Conservation (phyloP, 768 basidiomycete species). For the Psilocybe sp. region DNA sequence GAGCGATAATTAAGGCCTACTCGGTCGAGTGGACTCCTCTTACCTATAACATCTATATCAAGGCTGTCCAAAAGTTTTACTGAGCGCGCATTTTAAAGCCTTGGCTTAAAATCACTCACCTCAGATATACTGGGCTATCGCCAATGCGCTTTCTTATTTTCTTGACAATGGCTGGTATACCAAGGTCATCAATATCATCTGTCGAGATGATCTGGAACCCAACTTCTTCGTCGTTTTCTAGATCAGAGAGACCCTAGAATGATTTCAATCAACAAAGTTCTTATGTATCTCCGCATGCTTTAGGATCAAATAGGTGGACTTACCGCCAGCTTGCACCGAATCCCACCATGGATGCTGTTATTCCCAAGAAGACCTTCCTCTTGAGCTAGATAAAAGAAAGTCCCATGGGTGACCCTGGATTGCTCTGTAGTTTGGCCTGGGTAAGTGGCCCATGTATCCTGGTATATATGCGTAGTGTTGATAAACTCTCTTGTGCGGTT, state of each 20-base stretch:
- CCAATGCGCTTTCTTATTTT: conserved; percentile 74
- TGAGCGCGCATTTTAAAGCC: neutral
- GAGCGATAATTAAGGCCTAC: neutral
- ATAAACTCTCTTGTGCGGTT: conserved; percentile 25
- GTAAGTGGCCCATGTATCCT: conserved; percentile 66
- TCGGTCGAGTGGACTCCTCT: conserved; percentile 9
- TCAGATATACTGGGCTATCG: conserved; percentile 73
- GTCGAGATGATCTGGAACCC: conserved; percentile 80
- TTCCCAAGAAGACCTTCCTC: conserved; percentile 77
- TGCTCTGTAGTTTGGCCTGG: conserved; percentile 57
- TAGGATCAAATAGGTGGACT: conserved; percentile 23
- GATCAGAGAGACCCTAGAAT: conserved; percentile 54
- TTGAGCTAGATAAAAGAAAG: conserved; percentile 79
- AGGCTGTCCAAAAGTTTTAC: conserved; percentile 37
- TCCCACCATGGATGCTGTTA: conserved; percentile 82
- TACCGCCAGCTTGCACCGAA: conserved; percentile 67
- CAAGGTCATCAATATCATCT: conserved; percentile 82
- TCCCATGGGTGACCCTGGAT: conserved; percentile 78
- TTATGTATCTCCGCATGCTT: conserved; percentile 22
- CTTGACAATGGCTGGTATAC: conserved; percentile 64
- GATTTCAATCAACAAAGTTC: neutral
- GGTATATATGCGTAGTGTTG: neutral
- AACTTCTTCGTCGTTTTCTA: conserved; percentile 65
- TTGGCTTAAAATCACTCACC: conserved; percentile 34
- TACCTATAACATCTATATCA: conserved; percentile 82